These are phyloP conservation scores for Aspergillus oerlinghausenensis DNA, from an alignment of 2,329 filamentous ascomycete genomes.

Conservation along the genomic window DNA sequence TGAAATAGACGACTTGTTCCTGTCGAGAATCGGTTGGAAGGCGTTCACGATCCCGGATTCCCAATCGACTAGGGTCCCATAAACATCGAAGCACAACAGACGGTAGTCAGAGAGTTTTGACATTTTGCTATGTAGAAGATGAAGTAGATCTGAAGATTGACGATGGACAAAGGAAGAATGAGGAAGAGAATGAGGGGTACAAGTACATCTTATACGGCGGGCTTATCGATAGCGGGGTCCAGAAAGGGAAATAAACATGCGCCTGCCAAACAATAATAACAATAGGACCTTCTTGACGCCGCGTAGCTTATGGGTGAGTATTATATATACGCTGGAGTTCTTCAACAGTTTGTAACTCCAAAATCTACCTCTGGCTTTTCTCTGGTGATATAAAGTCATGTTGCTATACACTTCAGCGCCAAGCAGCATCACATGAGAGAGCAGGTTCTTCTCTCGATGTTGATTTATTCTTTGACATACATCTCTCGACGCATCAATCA, in stretches of 20 bases:
- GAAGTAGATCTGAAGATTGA: neutral
- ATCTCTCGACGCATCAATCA: too few relatives aligned
- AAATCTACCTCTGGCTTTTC: too few relatives aligned
- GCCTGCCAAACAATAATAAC: too few relatives aligned
- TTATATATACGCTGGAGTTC: neutral
- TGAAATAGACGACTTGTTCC: constrained; percentile 36
- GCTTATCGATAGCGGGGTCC: neutral
- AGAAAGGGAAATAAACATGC: neutral
- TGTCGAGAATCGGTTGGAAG: constrained; percentile 43
- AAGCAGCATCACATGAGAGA: too few relatives aligned
- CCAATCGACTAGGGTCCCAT: constrained; percentile 77
- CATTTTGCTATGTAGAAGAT: constrained; percentile 12
- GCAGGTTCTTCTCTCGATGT: too few relatives aligned
- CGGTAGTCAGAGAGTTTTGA: constrained; percentile 36
- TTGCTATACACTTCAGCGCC: too few relatives aligned
- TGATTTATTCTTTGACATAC: too few relatives aligned
- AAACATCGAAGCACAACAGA: constrained; percentile 70
- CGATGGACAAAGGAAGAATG: neutral
- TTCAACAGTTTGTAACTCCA: too few relatives aligned
- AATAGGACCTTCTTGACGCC: too few relatives aligned
- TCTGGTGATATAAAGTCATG: too few relatives aligned
- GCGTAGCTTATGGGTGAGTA: neutral
- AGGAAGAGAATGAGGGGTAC: neutral
- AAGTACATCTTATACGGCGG: too few relatives aligned
- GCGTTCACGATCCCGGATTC: constrained; percentile 59